phyloP scores from a whole-genome alignment of 495 filamentous ascomycete species.

The Delitschia confertaspora region DNA sequence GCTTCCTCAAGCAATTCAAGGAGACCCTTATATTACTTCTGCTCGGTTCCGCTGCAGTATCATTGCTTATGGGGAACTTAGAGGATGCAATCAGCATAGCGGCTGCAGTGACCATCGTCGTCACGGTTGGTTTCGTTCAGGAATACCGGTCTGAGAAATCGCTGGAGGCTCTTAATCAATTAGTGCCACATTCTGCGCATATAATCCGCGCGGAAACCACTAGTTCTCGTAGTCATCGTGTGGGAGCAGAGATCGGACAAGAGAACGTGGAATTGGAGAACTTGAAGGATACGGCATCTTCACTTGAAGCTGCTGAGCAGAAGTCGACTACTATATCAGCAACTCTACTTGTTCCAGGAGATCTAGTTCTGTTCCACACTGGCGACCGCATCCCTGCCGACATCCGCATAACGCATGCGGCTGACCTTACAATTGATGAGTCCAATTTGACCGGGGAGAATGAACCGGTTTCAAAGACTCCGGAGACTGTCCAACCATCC shows the following conservation, averaged over 20 bases:
- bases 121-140: slow-evolving; percentile 91
- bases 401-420: slow-evolving; percentile 82
- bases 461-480: slow-evolving; percentile 72
- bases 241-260: slow-evolving; percentile 25
- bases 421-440: slow-evolving; percentile 86
- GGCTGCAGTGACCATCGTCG: slow-evolving; percentile 91
- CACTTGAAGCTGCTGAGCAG: slow-evolving; percentile 51
- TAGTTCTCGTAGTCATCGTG: slow-evolving; percentile 13
- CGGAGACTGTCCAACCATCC: slow-evolving; percentile 44
- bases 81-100: slow-evolving; percentile 95
- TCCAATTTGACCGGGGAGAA: slow-evolving; percentile 98
- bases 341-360: slow-evolving; percentile 77
- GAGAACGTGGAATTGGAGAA: slow-evolving; percentile 31
- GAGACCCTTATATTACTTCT: slow-evolving; percentile 86
- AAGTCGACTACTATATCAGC: slow-evolving; percentile 77
- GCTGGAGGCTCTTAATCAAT: slow-evolving; percentile 82
- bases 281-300: slow-evolving; percentile 32
- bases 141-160: slow-evolving; percentile 98
- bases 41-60: slow-evolving; percentile 79
- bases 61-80: slow-evolving; percentile 85
- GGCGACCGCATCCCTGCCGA: slow-evolving; percentile 96
- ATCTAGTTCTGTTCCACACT: slow-evolving; percentile 85
- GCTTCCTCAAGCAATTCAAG: slow-evolving; percentile 93
- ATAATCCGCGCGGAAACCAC: slow-evolving; percentile 51
- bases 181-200: slow-evolving; percentile 92